Base-by-base conservation (phyloP, 306 rosid genomes). In the Morella rubra region DNA sequence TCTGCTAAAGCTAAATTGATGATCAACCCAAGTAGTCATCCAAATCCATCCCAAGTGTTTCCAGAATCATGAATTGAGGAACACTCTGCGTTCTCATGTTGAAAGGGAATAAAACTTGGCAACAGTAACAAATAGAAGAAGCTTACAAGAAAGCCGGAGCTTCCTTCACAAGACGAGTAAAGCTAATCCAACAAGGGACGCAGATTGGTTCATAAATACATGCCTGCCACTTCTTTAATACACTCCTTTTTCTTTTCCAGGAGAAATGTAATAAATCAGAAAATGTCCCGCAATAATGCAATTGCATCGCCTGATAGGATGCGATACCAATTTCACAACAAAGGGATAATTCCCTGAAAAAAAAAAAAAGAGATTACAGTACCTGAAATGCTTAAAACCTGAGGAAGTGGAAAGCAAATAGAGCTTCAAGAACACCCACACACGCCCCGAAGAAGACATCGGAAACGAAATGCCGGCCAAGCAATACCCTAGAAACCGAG, bases 381-480 rank as follows among this genome's bases (percentile, higher is more conserved):
- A 84, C 83, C 83, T 71, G 73, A 66, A 44, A 56, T 74, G 52
- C 8, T 22, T 83, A 73, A 75, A 79, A 51, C 59, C 75, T 73
- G 71, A 86, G 81, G 62, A 80, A 86, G 58, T 40, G 80, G 67
- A 80, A 83, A 5, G 87, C 81, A 24, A 83, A 66, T 65, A 81
- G 59, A 51, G 55, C 87, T 79, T 86, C 87, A 42, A 75, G 69
- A 59, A 86, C 72, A 56, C 87, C 85, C 78, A 86, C 76, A 42
- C 55, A 72, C 10, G 84, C 83, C 18, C 89, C 85, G 20, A 70
- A 80, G 40, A 81, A 45, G 53, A 86, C 87, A 56, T 86, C 87
- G 12, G 20, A 53, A 59, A 81, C 80, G 62, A 83, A 86, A 73
- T 83, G 89, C 62, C 89, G 71, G 65, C 89, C 89, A 22, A 86